A percentile compares a stretch with the other conserved stretches of the same genome.
Conservation (phyloP, 495 filamentous ascomycete genomes). For the Podospora pseudopauciseta region DNA sequence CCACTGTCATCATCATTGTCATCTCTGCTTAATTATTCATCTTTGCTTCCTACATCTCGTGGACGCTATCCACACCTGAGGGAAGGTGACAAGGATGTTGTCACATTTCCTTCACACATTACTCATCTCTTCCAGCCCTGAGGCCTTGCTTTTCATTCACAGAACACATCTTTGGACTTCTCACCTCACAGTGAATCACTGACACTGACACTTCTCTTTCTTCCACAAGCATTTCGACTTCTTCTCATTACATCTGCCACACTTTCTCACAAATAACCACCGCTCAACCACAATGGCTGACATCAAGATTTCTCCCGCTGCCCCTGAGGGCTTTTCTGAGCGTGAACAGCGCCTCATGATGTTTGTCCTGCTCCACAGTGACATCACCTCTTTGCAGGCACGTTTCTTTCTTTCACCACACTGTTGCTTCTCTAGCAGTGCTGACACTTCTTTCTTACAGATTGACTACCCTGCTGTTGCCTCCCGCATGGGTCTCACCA, state of each 20-base stretch:
- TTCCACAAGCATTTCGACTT: too few relatives aligned
- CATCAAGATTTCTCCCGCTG: not conserved
- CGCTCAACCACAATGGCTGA: not conserved
- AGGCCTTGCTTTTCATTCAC: too few relatives aligned
- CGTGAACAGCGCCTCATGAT: not conserved
- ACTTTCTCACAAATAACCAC: not conserved
- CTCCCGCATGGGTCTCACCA: constrained; percentile 3
- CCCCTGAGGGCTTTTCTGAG: not conserved
- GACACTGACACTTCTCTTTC: too few relatives aligned
- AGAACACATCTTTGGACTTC: too few relatives aligned
- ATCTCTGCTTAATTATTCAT: not conserved
- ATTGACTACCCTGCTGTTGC: not conserved
- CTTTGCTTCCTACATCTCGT: too few relatives aligned
- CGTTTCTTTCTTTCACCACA: not conserved
- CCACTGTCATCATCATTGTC: not conserved
- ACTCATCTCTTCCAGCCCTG: too few relatives aligned
- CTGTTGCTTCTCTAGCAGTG: not conserved
- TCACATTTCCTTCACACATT: too few relatives aligned
- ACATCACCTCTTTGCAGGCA: not conserved
- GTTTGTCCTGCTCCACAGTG: not conserved
- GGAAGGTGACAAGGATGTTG: too few relatives aligned
- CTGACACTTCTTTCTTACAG: not conserved
- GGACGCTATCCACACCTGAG: too few relatives aligned
- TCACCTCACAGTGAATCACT: too few relatives aligned
- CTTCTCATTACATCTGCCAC: too few relatives aligned